Evolutionary conservation across 2,329 filamentous ascomycete genomes (phyloP).

Genomic region (Paecilomyces sp.): DNA sequence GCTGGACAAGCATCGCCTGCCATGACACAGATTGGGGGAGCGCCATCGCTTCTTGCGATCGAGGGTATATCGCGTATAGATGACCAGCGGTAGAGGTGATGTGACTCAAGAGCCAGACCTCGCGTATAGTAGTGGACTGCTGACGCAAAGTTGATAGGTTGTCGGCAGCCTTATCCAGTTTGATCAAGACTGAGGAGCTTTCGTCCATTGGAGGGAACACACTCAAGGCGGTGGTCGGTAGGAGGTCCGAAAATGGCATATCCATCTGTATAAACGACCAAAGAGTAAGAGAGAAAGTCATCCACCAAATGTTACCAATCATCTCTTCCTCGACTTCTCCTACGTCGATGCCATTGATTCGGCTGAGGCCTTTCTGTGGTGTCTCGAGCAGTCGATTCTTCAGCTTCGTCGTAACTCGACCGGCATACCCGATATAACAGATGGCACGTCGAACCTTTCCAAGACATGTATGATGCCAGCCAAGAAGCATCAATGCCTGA

Average conservation of each 20-base stretch:
- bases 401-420: slow-evolving; percentile 23
- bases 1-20: slow-evolving; percentile 7
- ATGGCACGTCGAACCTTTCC: slow-evolving; percentile 25
- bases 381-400: slow-evolving; percentile 19
- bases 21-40: slow-evolving; percentile 1
- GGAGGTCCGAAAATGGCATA: slow-evolving; percentile 11
- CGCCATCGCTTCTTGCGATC: slow-evolving; percentile 1
- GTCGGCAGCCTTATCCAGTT: slow-evolving; percentile 10
- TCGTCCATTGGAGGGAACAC: slow-evolving; percentile 14
- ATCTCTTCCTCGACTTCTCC: slow-evolving; percentile 35
- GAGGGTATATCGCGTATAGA: slow-evolving; percentile 10
- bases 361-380: slow-evolving; percentile 17
- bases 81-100: slow-evolving; percentile 11
- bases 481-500: slow-evolving; percentile 29
- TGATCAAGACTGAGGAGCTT: slow-evolving; percentile 9
- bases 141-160: slow-evolving; percentile 12
- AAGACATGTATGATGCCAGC: slow-evolving; percentile 30
- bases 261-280: slow-evolving; percentile 34
- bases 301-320: slow-evolving; percentile 34
- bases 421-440: slow-evolving; percentile 30
- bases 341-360: slow-evolving; percentile 37
- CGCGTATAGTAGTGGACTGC: slow-evolving; percentile 9
- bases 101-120: slow-evolving; percentile 13
- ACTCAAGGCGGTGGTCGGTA: slow-evolving; percentile 6
- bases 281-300: slow-evolving; percentile 30